These are phyloP conservation scores for Albugo laibachii DNA, from an alignment of 352 stramenopile genomes.

Conservation along the genomic window DNA sequence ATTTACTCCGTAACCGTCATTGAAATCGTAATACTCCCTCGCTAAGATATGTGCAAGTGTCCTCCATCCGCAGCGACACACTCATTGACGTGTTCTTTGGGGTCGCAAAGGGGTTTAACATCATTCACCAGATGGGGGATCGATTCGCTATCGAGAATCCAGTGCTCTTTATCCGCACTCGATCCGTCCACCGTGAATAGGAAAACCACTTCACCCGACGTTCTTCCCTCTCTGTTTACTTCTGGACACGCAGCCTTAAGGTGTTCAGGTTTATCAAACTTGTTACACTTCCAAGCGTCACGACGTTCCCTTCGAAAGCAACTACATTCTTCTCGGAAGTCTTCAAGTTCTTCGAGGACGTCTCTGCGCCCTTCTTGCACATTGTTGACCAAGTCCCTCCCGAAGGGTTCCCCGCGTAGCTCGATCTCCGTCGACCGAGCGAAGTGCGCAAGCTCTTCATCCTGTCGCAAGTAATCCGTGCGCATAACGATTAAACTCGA, in stretches of 20 bases:
- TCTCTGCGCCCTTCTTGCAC: no score
- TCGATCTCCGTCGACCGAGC: background rate
- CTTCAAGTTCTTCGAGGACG: background rate
- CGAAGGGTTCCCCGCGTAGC: background rate
- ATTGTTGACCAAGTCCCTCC: background rate
- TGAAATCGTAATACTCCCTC: background rate
- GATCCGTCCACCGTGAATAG: background rate
- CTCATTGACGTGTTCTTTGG: background rate
- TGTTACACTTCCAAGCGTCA: background rate
- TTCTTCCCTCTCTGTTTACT: background rate
- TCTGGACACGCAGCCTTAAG: background rate
- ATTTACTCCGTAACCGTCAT: no score
- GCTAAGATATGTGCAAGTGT: background rate
- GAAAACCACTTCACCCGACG: background rate
- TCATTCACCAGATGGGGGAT: background rate
- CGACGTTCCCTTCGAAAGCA: no score
- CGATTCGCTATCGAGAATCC: background rate
- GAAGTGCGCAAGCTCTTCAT: background rate
- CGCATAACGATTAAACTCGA: background rate
- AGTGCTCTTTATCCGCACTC: background rate
- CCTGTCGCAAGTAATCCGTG: background rate
- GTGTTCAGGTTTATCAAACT: background rate
- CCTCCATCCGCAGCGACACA: background rate
- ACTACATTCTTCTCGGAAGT: no score
- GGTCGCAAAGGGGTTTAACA: background rate